A percentile compares a stretch with the other conserved stretches of the same genome.
phyloP scores from a whole-genome alignment of 345 rosid species.

The Anastatica hierochuntica region DNA sequence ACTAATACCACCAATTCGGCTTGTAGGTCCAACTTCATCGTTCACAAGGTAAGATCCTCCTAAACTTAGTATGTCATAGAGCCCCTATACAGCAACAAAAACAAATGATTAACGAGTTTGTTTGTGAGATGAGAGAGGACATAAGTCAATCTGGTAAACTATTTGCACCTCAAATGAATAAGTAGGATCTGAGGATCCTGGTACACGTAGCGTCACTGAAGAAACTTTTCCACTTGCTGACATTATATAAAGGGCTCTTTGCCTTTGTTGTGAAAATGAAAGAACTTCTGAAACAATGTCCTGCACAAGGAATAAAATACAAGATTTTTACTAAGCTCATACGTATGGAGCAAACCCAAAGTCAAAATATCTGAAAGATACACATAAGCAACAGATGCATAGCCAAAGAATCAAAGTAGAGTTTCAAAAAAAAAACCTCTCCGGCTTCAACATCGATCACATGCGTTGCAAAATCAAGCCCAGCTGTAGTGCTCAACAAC shows the following conservation, averaged over 20 bases:
- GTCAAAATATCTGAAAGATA: neutral
- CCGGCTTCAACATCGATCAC: slow-evolving; percentile 64
- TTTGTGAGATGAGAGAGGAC: neutral
- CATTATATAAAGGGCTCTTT: slow-evolving; percentile 80
- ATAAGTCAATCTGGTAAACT: neutral
- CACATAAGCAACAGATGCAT: too few relatives aligned
- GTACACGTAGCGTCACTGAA: slow-evolving; percentile 53
- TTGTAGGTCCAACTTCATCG: too few relatives aligned
- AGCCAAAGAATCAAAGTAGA: too few relatives aligned
- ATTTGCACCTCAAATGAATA: slow-evolving; percentile 57
- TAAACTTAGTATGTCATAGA: slow-evolving; percentile 68
- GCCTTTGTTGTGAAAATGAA: slow-evolving; percentile 71
- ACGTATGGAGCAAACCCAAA: neutral
- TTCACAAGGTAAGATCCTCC: slow-evolving; percentile 80
- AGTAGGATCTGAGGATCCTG: slow-evolving; percentile 41
- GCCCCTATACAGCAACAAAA: slow-evolving; percentile 40
- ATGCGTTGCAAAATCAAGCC: slow-evolving; percentile 81
- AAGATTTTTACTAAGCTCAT: neutral
- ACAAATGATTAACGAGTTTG: neutral
- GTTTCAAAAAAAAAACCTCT: slow-evolving; percentile 74
- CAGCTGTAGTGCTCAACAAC: slow-evolving; percentile 92
- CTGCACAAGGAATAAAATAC: slow-evolving; percentile 23
- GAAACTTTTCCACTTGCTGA: slow-evolving; percentile 76
- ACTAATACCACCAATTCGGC: too few relatives aligned
- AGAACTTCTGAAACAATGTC: slow-evolving; percentile 69